phyloP scores from a whole-genome alignment of 1,284 basidiomycete species.

The Vanrija sp. region DNA sequence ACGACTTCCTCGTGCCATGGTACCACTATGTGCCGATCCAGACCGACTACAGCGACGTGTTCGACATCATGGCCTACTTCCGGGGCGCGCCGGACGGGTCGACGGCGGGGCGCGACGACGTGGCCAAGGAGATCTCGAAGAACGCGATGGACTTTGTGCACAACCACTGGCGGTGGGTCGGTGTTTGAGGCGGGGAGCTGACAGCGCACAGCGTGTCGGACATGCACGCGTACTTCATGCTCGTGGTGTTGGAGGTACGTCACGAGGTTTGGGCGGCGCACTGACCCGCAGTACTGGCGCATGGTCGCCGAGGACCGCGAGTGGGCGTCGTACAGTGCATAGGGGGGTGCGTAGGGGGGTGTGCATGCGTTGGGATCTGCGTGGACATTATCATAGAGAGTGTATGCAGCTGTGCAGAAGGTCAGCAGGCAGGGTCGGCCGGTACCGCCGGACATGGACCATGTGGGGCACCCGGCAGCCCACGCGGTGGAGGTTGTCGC shows the following conservation, averaged over 20 bases:
- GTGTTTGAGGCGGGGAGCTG: not conserved
- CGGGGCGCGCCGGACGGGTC: conserved; percentile 48
- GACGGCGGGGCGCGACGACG: conserved; percentile 38
- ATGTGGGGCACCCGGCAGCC: too few species aligned
- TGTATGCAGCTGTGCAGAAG: too few species aligned
- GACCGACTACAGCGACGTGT: conserved; percentile 46
- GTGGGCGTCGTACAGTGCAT: conserved; percentile 13
- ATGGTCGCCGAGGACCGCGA: conserved; percentile 31
- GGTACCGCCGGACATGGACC: too few species aligned
- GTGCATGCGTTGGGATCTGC: too few species aligned
- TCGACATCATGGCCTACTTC: conserved; percentile 52
- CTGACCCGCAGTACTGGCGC: conserved; percentile 25
- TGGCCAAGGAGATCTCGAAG: conserved; percentile 48
- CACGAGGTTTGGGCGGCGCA: not conserved
- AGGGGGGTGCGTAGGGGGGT: too few species aligned
- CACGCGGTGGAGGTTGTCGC: too few species aligned
- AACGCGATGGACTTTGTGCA: conserved; percentile 44
- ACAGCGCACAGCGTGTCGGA: conserved; percentile 29
- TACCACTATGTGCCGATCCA: conserved; percentile 48
- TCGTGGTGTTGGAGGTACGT: conserved; percentile 38
- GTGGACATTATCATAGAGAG: too few species aligned
- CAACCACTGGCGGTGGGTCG: conserved; percentile 39
- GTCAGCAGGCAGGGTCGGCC: too few species aligned
- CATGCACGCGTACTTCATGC: conserved; percentile 49
- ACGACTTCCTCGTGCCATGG: conserved; percentile 41